These are phyloP conservation scores for Malania oleifera DNA, from an alignment of 164 flowering plant genomes.

Conservation along the genomic window DNA sequence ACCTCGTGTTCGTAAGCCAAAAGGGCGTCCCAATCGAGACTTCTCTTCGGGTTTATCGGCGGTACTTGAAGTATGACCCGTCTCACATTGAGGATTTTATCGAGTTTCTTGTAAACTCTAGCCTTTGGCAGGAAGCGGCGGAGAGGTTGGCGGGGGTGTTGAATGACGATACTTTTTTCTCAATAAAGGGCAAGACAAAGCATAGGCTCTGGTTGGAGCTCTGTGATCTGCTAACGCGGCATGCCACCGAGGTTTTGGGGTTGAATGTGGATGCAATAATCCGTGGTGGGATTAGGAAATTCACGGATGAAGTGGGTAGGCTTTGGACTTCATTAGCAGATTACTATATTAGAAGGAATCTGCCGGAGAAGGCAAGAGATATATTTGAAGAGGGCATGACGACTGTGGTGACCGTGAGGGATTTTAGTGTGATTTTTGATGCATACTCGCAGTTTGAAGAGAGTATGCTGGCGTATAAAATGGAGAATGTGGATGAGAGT, in stretches of 20 bases:
- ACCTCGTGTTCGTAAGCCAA: constrained; percentile 66
- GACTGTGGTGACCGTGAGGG: constrained; percentile 84
- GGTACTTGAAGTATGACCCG: constrained; percentile 93
- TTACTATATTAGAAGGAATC: constrained; percentile 70
- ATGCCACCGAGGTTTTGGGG: constrained; percentile 74
- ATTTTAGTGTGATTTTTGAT: constrained; percentile 86
- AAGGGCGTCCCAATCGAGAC: constrained; percentile 88
- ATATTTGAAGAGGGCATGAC: constrained; percentile 89
- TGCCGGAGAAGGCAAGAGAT: constrained; percentile 87
- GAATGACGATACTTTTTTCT: constrained; percentile 75
- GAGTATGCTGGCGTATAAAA: constrained; percentile 60
- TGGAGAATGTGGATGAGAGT: constrained; percentile 53
- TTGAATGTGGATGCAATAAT: constrained; percentile 92
- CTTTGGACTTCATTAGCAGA: constrained; percentile 92
- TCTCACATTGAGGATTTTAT: constrained; percentile 85
- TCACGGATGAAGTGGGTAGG: constrained; percentile 89
- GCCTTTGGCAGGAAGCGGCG: constrained; percentile 81
- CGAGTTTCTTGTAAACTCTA: constrained; percentile 67
- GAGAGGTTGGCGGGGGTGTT: constrained; percentile 86
- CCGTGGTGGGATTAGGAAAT: constrained; percentile 91
- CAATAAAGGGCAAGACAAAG: constrained; percentile 82
- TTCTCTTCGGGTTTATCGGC: constrained; percentile 75
- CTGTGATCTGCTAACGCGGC: constrained; percentile 77
- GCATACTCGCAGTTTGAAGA: constrained; percentile 87
- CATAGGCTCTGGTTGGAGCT: constrained; percentile 85